Evolutionary conservation across 1,139 yeast species (phyloP), one percentile per base, ranked within the genome.

Genomic region (Sugiyamaella sp.): DNA sequence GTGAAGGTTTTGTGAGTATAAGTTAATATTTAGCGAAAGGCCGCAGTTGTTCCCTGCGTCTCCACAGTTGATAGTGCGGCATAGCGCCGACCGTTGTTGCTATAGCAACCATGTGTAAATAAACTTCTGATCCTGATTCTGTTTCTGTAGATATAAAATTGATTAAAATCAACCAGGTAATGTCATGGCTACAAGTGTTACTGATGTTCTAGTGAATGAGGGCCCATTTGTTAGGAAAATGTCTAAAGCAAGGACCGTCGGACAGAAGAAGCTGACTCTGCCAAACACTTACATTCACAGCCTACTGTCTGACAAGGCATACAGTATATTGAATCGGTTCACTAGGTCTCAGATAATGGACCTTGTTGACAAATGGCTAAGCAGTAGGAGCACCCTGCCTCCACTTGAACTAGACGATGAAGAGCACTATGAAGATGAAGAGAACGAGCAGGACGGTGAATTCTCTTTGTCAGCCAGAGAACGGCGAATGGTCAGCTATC

Each of bases 281-380:
- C 58, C 58, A 12, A 44, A 59, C 40, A 54, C 58, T n/a, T 52
- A 48, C 33, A 57, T 57, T 14, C 59, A 57, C 45, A 40, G 37
- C 8, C 53, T 32, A 4, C 16, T 59, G 12, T 57, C 60, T 2
- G 54, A 47, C 10, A 47, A 38, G n/a, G 54, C 57, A 10, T 16
- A 24, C 9, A n/a, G 41, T 12, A 32, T 52, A 19, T 42, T 59
- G 35, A 49, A 45, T 12, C 50, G 57, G 40, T 48, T 57, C 14
- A 24, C 55, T 9, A 51, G 27, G 16, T 17, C 22, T 9, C 54
- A 56, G 35, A 49, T 61, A 19, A 14, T 58, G 17, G 54, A 55
- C 14, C 49, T 62, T 12, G 55, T 56, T 6, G 33, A 56, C n/a
- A 8, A 19, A 33, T 62, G 65, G 65, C 54, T 60, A 3, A 50